These are phyloP conservation scores for Ambrosiella cleistominuta DNA, from an alignment of 2,329 filamentous ascomycete genomes.

Conservation along the genomic window DNA sequence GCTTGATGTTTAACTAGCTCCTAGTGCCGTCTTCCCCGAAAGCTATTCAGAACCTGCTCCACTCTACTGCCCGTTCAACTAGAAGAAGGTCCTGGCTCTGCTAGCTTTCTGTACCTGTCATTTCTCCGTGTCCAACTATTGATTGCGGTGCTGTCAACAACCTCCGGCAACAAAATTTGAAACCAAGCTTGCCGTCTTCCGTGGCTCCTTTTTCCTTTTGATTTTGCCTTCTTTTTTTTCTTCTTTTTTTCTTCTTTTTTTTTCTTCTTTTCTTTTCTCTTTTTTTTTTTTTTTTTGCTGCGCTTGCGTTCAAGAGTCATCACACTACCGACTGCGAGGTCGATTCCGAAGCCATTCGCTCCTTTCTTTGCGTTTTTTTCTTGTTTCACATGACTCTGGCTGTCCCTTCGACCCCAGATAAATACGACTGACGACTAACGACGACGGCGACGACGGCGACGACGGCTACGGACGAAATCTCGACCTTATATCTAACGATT, in stretches of 20 bases:
- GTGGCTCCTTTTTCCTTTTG: background rate
- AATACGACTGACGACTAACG: background rate
- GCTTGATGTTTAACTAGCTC: background rate
- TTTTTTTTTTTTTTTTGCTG: background rate
- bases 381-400: background rate
- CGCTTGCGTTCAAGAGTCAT: background rate
- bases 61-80: background rate
- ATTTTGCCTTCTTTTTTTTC: background rate
- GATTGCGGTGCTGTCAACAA: background rate
- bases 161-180: background rate
- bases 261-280: background rate
- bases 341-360: background rate
- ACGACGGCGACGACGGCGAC: background rate
- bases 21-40: background rate
- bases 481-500: background rate
- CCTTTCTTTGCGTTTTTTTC: background rate
- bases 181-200: background rate
- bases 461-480: background rate
- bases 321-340: background rate
- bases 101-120: background rate
- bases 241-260: background rate
- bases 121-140: background rate
- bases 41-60: background rate
- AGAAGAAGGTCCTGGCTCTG: background rate
- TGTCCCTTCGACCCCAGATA: background rate